A percentile compares a stretch with the other conserved stretches of the same genome.
Evolutionary conservation across 352 stramenopile genomes (phyloP).

Genomic region (Phytophthora lateralis): DNA sequence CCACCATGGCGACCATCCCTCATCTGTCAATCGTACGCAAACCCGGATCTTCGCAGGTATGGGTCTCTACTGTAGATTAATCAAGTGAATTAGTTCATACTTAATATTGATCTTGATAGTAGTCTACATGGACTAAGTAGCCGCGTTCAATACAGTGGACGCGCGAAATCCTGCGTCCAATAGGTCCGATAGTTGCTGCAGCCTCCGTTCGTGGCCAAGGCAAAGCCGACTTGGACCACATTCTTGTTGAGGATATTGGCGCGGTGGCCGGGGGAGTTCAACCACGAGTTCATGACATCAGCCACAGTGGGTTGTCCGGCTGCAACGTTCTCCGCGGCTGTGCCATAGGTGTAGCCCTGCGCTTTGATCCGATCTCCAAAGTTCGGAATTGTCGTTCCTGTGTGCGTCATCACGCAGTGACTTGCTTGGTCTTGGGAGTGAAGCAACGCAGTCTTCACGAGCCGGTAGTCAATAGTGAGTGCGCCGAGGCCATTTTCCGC

Average conservation of each 20-base stretch:
- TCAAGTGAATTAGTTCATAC: not conserved
- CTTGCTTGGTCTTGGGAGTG: conserved; percentile 41
- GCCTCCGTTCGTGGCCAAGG: conserved; percentile 21
- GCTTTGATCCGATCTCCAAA: conserved; percentile 38
- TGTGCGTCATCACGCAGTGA: conserved; percentile 53
- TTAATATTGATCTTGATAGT: not conserved
- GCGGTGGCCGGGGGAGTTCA: conserved; percentile 48
- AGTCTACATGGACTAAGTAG: not conserved
- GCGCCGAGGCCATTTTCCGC: conserved; percentile 34
- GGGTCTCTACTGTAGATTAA: not conserved
- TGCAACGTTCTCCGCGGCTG: conserved; percentile 51
- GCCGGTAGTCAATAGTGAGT: conserved; percentile 37
- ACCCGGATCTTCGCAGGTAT: not conserved
- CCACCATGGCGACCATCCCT: not conserved
- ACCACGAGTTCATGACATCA: conserved; percentile 55
- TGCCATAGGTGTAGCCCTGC: conserved; percentile 48
- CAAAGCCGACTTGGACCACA: conserved; percentile 29
- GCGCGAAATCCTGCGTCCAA: conserved; percentile 56
- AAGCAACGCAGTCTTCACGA: conserved; percentile 15
- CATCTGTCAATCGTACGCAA: conserved; percentile 1
- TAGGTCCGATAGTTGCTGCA: conserved; percentile 44
- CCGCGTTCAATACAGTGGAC: conserved; percentile 2
- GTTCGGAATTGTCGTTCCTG: conserved; percentile 32
- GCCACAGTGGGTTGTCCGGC: conserved; percentile 43
- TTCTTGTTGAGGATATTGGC: conserved; percentile 48